phyloP scores from a whole-genome alignment of 2,329 filamentous ascomycete species.

The Exutisphaerella laricina region DNA sequence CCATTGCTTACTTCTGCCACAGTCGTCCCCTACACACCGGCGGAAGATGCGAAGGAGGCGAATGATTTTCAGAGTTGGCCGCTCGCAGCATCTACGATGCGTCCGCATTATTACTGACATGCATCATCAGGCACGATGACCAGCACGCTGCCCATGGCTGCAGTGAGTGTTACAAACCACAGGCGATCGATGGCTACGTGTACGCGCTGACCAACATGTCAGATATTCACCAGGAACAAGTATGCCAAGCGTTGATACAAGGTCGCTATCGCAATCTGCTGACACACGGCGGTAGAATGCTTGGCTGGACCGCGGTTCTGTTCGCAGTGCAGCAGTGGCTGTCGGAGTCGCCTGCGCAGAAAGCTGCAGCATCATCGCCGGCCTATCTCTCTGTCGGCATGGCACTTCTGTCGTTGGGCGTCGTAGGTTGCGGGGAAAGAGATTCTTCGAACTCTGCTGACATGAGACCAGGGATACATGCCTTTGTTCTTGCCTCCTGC shows the following conservation, averaged over 20 bases:
- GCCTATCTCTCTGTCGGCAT: constrained; percentile 71
- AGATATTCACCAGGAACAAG: constrained; percentile 89
- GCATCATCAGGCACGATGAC: constrained; percentile 50
- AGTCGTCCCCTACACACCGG: constrained; percentile 88
- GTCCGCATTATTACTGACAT: background rate
- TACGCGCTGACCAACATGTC: constrained; percentile 28
- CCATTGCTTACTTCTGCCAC: constrained; percentile 11
- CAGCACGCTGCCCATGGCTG: constrained; percentile 89
- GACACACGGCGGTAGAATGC: constrained; percentile 44
- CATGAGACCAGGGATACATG: constrained; percentile 51
- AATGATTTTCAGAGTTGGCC: constrained; percentile 60
- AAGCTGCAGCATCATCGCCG: constrained; percentile 62
- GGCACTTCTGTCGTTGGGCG: constrained; percentile 51
- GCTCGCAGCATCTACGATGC: background rate
- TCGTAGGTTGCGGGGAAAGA: constrained; percentile 34
- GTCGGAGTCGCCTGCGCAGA: constrained; percentile 63
- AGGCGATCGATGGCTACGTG: constrained; percentile 4
- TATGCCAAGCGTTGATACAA: constrained; percentile 38
- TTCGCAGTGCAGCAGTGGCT: constrained; percentile 73
- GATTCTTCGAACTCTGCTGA: constrained; percentile 34
- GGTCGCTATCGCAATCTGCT: background rate
- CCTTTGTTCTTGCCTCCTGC: constrained; percentile 59
- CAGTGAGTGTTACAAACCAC: constrained; percentile 47
- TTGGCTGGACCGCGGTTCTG: constrained; percentile 66
- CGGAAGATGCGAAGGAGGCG: constrained; percentile 57